Evolutionary conservation across 2,329 filamentous ascomycete genomes (phyloP).

Genomic region (Ophiostoma sp.): DNA sequence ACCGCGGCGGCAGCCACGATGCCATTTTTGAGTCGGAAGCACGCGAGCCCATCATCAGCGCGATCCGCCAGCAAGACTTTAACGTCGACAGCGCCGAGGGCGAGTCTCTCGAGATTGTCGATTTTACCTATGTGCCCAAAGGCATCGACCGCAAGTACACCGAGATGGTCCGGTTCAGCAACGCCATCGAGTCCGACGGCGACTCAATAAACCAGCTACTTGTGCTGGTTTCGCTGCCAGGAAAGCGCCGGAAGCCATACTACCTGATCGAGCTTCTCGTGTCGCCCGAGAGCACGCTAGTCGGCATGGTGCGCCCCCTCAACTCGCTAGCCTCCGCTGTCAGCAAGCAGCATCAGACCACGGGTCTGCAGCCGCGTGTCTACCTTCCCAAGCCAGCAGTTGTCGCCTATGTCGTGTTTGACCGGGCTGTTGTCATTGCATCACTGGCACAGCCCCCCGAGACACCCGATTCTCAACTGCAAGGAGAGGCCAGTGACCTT

Average conservation of each 20-base stretch:
- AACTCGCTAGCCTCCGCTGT: conserved; percentile 54
- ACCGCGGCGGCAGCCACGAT: conserved; percentile 78
- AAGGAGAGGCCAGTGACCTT: conserved; percentile 56
- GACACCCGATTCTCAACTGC: conserved; percentile 70
- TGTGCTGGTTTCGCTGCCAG: conserved; percentile 54
- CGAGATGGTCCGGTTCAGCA: conserved; percentile 47
- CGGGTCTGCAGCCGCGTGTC: conserved; percentile 53
- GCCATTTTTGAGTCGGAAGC: conserved; percentile 67
- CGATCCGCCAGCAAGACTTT: conserved; percentile 53
- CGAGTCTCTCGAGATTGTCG: conserved; percentile 66
- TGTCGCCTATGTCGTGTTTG: conserved; percentile 77
- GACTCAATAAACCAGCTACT: conserved; percentile 54
- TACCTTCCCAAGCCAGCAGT: conserved; percentile 73
- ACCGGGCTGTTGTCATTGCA: conserved; percentile 68
- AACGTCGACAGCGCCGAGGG: conserved; percentile 45
- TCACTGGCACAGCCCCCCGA: conserved; percentile 65
- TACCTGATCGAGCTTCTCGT: conserved; percentile 68
- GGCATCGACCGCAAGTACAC: conserved; percentile 47
- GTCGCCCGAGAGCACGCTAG: conserved; percentile 43
- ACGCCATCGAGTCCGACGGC: conserved; percentile 47
- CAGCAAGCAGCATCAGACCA: conserved; percentile 36
- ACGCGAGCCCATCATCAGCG: conserved; percentile 57
- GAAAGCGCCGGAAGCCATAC: conserved; percentile 56
- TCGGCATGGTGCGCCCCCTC: conserved; percentile 65
- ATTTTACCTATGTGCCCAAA: conserved; percentile 66